Evolutionary conservation across 2,329 filamentous ascomycete genomes (phyloP), one percentile per base, ranked within the genome.

Genomic region (Nemania diffusa): DNA sequence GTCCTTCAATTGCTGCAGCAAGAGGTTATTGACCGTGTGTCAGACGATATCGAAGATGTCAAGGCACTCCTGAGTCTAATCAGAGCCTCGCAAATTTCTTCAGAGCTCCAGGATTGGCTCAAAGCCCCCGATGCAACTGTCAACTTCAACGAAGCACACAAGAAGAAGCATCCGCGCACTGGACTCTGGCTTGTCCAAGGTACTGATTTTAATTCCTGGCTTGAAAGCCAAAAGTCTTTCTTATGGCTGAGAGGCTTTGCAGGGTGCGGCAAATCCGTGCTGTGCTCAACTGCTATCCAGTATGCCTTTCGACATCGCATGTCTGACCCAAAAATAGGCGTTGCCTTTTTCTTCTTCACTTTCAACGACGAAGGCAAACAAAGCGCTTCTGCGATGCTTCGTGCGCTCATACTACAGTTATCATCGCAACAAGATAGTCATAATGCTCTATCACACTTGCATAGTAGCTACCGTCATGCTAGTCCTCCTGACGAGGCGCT

Each of bases 321-420:
- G 15, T 73, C 68, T 13, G 73, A 72, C 22, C 67, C 70, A 7
- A 51, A 59, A 6, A 72, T 75, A 11, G 78, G 73, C 0, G 56
- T 81, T 13, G 77, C 74, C 1, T 81, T 78, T 66, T 82, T 82
- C 69, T 82, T 78, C 71, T 82, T 82, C 57, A 76, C 78, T 2
- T 81, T 81, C 67, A 78, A 76, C 50, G 79, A 81, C 48, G 29
- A 68, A 0, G 51, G 42, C 9, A 81, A 81, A 46, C 77, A 79
- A 63, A 67, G 76, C 29, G 26, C 69, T 0, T 77, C 70, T 0
- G 69, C 74, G 0, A 74, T 81, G 72, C 68, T 82, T 2, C 75
- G 78, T 1, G 73, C 77, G 2, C 61, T 82, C 0, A 62, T 81
- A 24, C 48, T 76, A 13, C 80, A 82, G 60, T 72, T 81, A 3